Evolutionary conservation across 2,329 filamentous ascomycete species (phyloP), one percentile per base, ranked within the genome.

Genomic region (Xenoacremonium recifei): DNA sequence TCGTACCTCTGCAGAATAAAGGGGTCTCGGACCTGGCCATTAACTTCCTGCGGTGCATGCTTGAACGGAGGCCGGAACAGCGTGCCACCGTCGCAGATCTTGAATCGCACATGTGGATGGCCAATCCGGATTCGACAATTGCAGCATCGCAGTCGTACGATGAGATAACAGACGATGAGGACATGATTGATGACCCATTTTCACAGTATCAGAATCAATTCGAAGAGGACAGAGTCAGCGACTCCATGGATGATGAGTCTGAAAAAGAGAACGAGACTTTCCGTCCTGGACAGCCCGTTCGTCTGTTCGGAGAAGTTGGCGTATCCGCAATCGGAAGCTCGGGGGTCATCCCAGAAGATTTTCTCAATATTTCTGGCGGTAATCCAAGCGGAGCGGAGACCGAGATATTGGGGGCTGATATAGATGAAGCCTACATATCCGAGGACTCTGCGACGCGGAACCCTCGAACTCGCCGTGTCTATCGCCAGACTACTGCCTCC

Each of bases 241-340:
- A 66, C 37, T 75, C 71, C 1, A 63, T 67, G 51, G 66, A 67
- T 48, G 88, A 87, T 50, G 85, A 89, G 45, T 89, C 85, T 4
- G 88, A 91, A 61, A 89, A 89, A 56, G 87, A 91, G 61, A 91
- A 88, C 6, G 77, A 80, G 37, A 85, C 85, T 63, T 80, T 86
- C 35, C 82, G 82, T 67, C 81, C 62, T 31, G 59, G 49, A 16
- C 65, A 63, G 5, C 63, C 59, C 3, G 69, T 63, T 3, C 68
- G 69, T 9, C 60, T 81, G 2, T 81, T 80, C 55, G 78, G 78
- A 3, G 78, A 81, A 47, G 72, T 82, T 5, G 71, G 71, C 15
- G 63, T 65, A 15, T 81, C 77, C 4, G 76, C 72, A 0, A 62
- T 80, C 15, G 74, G 74, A 11, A 79, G 73, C 54, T 76, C 75